Conservation (phyloP, 805 yeast species). For the Kazachstania psychrophila region DNA sequence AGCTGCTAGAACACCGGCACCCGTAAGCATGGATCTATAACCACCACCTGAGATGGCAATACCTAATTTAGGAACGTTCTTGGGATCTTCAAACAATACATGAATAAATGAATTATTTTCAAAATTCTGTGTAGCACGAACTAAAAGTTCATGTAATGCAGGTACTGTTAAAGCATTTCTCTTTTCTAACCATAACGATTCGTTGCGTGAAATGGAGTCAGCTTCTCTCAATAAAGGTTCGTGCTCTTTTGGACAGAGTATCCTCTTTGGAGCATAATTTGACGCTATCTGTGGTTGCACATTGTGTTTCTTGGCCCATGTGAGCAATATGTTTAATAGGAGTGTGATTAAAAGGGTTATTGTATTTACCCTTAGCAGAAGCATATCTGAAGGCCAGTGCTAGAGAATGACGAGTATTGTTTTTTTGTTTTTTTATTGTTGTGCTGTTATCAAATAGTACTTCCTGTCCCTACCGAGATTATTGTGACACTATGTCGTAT, state of each 20-base stretch:
- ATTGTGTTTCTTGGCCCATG: not conserved
- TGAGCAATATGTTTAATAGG: too few relatives aligned
- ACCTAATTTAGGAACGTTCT: conserved; percentile 39
- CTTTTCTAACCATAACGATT: conserved; percentile 40
- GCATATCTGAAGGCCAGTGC: too few relatives aligned
- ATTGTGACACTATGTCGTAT: too few relatives aligned
- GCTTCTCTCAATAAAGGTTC: conserved; percentile 41
- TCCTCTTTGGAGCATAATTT: conserved; percentile 48
- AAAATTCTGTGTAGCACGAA: conserved; percentile 30
- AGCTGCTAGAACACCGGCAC: conserved; percentile 78
- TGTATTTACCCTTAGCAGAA: too few relatives aligned
- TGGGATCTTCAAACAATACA: conserved; percentile 15
- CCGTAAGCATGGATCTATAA: conserved; percentile 77
- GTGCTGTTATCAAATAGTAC: too few relatives aligned
- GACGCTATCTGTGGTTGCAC: not conserved
- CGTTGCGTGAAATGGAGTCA: conserved; percentile 34
- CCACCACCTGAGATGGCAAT: conserved; percentile 80
- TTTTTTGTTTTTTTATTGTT: too few relatives aligned
- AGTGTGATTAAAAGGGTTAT: too few relatives aligned
- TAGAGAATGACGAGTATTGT: too few relatives aligned
- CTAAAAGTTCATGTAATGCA: conserved; percentile 37
- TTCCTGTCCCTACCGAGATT: too few relatives aligned
- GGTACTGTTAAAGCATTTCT: conserved; percentile 38
- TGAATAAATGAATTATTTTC: conserved; percentile 12
- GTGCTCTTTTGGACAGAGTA: conserved; percentile 41